Evolutionary conservation across 306 rosid genomes (phyloP).

Genomic region (Biancaea sappan): DNA sequence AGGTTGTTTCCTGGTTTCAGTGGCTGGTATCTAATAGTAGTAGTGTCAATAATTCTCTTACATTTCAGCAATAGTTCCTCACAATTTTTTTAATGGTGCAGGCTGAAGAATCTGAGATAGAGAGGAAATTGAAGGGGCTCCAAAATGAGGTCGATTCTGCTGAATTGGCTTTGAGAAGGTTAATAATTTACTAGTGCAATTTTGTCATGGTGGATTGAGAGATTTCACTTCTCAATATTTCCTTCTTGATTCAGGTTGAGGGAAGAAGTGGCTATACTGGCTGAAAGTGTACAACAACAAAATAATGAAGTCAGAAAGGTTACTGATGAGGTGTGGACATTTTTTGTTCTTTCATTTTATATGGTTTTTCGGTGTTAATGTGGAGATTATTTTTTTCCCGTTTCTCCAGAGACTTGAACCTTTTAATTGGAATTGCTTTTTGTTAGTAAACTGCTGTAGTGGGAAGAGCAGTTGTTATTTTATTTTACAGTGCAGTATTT

Average conservation of each 20-base stretch:
- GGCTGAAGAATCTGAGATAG: slow-evolving; percentile 78
- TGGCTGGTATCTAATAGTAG: slow-evolving; percentile 7
- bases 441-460: too few species aligned
- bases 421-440: not conserved
- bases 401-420: not conserved
- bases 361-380: not conserved
- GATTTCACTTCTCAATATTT: slow-evolving; percentile 33
- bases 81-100: slow-evolving; percentile 42
- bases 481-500: too few species aligned
- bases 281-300: slow-evolving; percentile 36
- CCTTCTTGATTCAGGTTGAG: slow-evolving; percentile 56
- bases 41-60: not conserved
- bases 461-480: too few species aligned
- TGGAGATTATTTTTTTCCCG: not conserved
- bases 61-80: not conserved
- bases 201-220: slow-evolving; percentile 30
- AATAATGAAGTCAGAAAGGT: slow-evolving; percentile 46
- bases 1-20: not conserved
- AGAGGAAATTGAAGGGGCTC: slow-evolving; percentile 65
- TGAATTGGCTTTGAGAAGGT: slow-evolving; percentile 57
- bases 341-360: slow-evolving; percentile 17
- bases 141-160: slow-evolving; percentile 53
- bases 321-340: slow-evolving; percentile 51
- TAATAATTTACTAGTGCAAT: slow-evolving; percentile 19
- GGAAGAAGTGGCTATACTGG: slow-evolving; percentile 57